phyloP scores from a whole-genome alignment of 192 early-diverging fungal genomes.

The Entophlyctis luteolus region DNA sequence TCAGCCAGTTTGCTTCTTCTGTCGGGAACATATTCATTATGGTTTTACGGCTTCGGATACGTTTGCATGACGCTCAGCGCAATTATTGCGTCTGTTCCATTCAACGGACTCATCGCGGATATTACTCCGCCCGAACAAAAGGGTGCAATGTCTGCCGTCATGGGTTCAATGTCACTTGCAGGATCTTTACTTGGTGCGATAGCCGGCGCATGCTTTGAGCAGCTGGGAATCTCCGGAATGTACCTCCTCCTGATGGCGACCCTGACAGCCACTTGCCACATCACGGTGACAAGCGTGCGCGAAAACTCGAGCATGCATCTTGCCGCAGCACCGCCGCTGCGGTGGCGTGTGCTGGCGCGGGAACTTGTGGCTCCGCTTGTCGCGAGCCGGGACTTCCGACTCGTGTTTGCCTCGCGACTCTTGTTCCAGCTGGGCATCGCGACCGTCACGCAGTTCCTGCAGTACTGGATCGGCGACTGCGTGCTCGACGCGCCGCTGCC shows the following conservation, averaged over 20 bases:
- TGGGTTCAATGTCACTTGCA: slow-evolving; percentile 40
- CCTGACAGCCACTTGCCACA: slow-evolving; percentile 1
- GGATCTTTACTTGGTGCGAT: slow-evolving; percentile 42
- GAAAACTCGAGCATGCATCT: slow-evolving; percentile 18
- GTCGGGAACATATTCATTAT: slow-evolving; percentile 15
- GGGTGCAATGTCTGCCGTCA: slow-evolving; percentile 32
- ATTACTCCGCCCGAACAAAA: slow-evolving; percentile 41
- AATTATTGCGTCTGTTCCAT: slow-evolving; percentile 37
- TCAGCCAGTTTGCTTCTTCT: slow-evolving; percentile 29
- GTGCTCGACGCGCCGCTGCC: slow-evolving; percentile 20
- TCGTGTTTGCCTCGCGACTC: slow-evolving; percentile 44
- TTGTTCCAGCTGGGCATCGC: slow-evolving; percentile 49
- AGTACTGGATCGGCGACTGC: slow-evolving; percentile 50
- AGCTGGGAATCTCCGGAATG: slow-evolving; percentile 15
- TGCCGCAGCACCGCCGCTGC: slow-evolving; percentile 10
- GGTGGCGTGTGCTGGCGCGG: slow-evolving; percentile 26
- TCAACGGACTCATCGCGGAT: slow-evolving; percentile 46
- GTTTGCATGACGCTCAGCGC: slow-evolving; percentile 25
- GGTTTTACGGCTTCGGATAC: slow-evolving; percentile 35
- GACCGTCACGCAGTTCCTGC: slow-evolving; percentile 48
- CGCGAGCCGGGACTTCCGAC: slow-evolving; percentile 33
- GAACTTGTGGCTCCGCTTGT: slow-evolving; percentile 36
- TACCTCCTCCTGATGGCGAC: slow-evolving; percentile 28
- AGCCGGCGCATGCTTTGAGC: slow-evolving; percentile 31
- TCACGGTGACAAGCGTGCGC: neutral